Evolutionary conservation across 1,284 basidiomycete genomes (phyloP).

Genomic region (Ganoderma boninense): DNA sequence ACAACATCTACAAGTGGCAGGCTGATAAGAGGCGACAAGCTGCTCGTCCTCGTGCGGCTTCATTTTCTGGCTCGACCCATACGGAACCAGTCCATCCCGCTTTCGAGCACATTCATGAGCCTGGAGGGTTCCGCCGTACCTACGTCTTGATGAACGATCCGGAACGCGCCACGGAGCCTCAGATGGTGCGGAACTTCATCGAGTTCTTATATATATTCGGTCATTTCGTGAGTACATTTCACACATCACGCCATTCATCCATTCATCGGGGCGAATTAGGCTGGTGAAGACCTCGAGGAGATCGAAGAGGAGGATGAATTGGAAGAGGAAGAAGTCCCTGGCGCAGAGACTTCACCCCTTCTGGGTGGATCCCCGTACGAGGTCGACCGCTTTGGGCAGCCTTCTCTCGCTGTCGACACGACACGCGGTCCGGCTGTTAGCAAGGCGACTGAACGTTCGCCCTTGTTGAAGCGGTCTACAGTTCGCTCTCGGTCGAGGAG

Average conservation of each 20-base stretch:
- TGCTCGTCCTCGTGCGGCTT: conserved; percentile 71
- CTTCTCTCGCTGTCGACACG: conserved; percentile 11
- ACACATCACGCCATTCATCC: conserved; percentile 4
- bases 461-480: conserved; percentile 35
- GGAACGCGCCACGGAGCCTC: conserved; percentile 69
- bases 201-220: conserved; percentile 94
- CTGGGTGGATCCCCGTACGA: conserved; percentile 24
- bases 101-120: conserved; percentile 91
- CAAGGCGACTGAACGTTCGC: conserved; percentile 42
- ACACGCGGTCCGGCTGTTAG: conserved; percentile 17
- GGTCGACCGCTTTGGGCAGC: conserved; percentile 16
- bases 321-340: conserved; percentile 43
- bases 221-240: conserved; percentile 81
- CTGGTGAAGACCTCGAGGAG: conserved; percentile 94
- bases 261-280: conserved; percentile 53
- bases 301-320: conserved; percentile 70
- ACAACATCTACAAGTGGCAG: conserved; percentile 95
- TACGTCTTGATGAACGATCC: conserved; percentile 79
- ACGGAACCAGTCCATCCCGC: conserved; percentile 65
- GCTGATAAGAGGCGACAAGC: conserved; percentile 71
- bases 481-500: conserved; percentile 55
- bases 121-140: conserved; percentile 92
- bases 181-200: conserved; percentile 84
- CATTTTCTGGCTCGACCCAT: conserved; percentile 68
- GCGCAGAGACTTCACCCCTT: conserved; percentile 27